Evolutionary conservation across 202 grass and related monocot species (phyloP), one percentile per base, ranked within the genome.

Genomic region (Panicum hallii): DNA sequence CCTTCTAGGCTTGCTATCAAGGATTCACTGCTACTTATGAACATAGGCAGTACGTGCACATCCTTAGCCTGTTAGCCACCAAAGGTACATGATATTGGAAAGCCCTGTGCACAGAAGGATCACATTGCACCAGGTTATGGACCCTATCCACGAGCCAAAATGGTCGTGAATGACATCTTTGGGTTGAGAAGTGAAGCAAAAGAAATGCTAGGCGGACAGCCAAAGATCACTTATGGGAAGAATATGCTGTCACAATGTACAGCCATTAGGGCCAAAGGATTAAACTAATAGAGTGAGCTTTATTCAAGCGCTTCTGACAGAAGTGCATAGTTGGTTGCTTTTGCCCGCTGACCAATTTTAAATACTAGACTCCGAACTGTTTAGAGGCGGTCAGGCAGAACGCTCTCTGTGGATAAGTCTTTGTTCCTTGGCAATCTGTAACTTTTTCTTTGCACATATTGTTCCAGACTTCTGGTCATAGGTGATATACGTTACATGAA

Each of bases 1-100:
- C 95, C 64, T 98, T 90, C 80, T 95, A 88, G 58, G 83, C 20
- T 57, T 49, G 26, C 8, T 16, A 12, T 41, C 16, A 41, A 40
- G 38, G 10, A 41, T 20, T 81, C 26, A 23, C 4, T 67, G 4
- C n/a, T 70, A 41, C 26, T 19, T 26, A 5, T 32, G 63, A 38
- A 45, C 10, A 26, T 66, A 45, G 34, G 67, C 48, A 73, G 6
- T 86, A 7, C 49, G 12, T 41, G 9, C 26, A 47, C 45, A 79
- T 79, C 30, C 2, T 63, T 32, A 67, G 26, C 26, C 26, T 26
- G 26, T 26, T 26, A 26, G 42, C 77, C 58, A 49, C 54, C n/a
- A 36, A 44, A 16, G 45, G 8, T 20, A 48, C 32, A 62, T 13
- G 17, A 34, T 44, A 48, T 5, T 15, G 44, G 46, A 79, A n/a